Base-by-base conservation (phyloP, 331 rosid species). In the Stylosanthes scabra region DNA sequence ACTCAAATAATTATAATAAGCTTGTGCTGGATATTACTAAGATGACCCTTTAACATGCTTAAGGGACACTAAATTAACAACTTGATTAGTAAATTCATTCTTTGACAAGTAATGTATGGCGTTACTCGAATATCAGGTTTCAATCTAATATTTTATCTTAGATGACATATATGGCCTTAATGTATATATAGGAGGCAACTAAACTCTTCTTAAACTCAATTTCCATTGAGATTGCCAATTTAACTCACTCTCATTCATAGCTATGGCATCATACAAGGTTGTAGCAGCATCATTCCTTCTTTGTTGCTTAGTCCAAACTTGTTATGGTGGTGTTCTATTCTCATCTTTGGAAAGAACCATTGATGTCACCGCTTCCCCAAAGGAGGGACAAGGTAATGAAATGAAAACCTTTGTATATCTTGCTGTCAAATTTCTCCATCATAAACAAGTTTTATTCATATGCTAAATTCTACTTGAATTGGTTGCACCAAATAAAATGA, bases 201-300 rank as follows among this genome's bases (percentile, higher is more conserved):
- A 34, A 16, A 49, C 40, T 67, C 65, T 31, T 31, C 37, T 31
- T 11, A 58, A 46, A 11, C 11, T 50, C 14, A 56, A 20, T 20
- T 34, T 14, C 60, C 71, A 25, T 29, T 66, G 34, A 10, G 29
- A 41, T 42, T 70, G 9, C 8, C 27, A 62, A 9, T 14, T 11
- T 28, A 56, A 34, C 16, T 12, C 4, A 12, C 7, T 14, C 8
- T 28, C 49, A n/a, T 5, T 46, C 10, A 5, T 39, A 47, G 56
- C 20, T 58, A 91, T 91, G 97, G 89, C 86, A 25, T 64, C 78
- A 11, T 76, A 34, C n/a, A 87, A 78, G 74, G 10, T 80, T 72
- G 52, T 87, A 50, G 58, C 82, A 66, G 78, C 78, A 66, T 74
- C 84, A 7, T 74, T 87, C 74, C 80, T 85, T 63, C 52, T 79